phyloP scores from a whole-genome alignment of 1,284 basidiomycete species.

The Malassezia restricta region DNA sequence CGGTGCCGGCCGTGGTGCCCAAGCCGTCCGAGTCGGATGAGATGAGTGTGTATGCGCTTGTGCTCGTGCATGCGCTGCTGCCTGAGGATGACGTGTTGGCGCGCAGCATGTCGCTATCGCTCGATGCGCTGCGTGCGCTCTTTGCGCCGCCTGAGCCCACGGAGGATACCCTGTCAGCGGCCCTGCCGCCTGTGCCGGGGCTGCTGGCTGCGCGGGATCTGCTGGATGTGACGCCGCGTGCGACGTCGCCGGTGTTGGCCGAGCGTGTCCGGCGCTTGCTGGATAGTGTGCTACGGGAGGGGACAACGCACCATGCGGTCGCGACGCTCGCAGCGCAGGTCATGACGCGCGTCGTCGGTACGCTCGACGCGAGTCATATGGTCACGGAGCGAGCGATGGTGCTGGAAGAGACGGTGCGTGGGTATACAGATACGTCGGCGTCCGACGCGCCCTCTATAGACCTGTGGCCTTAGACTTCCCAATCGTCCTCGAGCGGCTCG shows the following conservation, averaged over 20 bases:
- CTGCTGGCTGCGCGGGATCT: background rate
- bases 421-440: background rate
- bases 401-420: slow-evolving; percentile 11
- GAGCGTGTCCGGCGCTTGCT: slow-evolving; percentile 2
- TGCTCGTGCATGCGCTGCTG: slow-evolving; percentile 9
- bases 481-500: slow-evolving; percentile 12
- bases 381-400: slow-evolving; percentile 11
- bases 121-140: slow-evolving; percentile 3
- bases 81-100: slow-evolving; percentile 7
- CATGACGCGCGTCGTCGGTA: slow-evolving; percentile 4
- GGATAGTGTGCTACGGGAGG: background rate
- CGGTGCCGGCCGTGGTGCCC: background rate
- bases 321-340: slow-evolving; percentile 3
- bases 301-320: background rate
- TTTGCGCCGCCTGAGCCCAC: slow-evolving; percentile 1
- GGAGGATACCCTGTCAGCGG: background rate
- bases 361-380: slow-evolving; percentile 13
- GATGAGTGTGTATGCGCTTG: slow-evolving; percentile 2
- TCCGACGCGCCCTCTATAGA: background rate
- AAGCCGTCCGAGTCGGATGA: background rate
- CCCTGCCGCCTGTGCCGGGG: background rate
- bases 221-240: slow-evolving; percentile 1
- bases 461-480: background rate
- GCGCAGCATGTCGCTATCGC: slow-evolving; percentile 14
- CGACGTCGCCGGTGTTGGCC: slow-evolving; percentile 1